phyloP scores from a whole-genome alignment of 176 grass and related monocot species.

The Lolium perenne region DNA sequence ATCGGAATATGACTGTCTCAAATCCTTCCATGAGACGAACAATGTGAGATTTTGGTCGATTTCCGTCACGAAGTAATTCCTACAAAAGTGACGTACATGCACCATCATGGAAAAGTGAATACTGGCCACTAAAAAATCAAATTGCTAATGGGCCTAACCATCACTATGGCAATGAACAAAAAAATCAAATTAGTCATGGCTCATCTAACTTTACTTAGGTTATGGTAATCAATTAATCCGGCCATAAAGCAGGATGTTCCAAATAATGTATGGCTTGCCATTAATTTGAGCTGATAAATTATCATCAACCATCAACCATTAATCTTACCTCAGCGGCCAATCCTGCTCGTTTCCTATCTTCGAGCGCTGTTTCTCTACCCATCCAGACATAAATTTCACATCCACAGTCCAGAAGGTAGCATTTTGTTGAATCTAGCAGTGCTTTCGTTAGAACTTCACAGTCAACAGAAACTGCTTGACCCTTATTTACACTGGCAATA shows the following conservation, averaged over 20 bases:
- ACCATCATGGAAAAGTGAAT: constrained; percentile 15
- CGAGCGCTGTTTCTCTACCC: constrained; percentile 86
- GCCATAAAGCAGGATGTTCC: neutral
- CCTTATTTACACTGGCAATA: constrained; percentile 78
- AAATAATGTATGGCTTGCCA: constrained; percentile 12
- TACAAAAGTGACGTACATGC: constrained; percentile 45
- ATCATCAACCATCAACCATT: constrained; percentile 5
- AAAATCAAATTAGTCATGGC: neutral
- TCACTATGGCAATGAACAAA: too few relatives aligned
- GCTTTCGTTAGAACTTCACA: constrained; percentile 71
- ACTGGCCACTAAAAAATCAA: neutral
- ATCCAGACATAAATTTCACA: constrained; percentile 95
- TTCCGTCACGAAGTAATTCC: constrained; percentile 75
- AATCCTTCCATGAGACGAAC: constrained; percentile 97
- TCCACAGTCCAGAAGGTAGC: constrained; percentile 87
- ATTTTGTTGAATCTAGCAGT: constrained; percentile 84
- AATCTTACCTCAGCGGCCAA: constrained; percentile 81
- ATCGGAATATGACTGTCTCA: constrained; percentile 85
- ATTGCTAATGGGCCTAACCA: constrained; percentile 1
- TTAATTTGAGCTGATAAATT: constrained; percentile 31
- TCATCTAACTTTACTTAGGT: neutral
- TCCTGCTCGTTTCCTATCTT: constrained; percentile 88
- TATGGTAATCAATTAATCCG: constrained; percentile 1
- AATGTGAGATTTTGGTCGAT: constrained; percentile 71
- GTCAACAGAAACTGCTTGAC: constrained; percentile 61